Conservation (phyloP, 441 rosid species). For the Gossypium aridum region DNA sequence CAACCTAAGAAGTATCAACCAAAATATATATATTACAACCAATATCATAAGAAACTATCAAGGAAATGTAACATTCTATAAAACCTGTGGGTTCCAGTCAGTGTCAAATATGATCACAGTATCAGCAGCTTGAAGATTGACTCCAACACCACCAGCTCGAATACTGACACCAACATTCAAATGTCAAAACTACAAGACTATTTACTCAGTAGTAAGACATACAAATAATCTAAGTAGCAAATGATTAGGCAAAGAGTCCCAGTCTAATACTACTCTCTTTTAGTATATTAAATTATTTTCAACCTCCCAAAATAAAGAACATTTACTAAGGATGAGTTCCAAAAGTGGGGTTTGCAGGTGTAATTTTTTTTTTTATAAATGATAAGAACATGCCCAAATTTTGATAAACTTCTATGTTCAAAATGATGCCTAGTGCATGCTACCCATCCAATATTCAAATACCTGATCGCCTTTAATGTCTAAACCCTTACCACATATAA, state of each 20-base stretch:
- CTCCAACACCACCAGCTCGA: conserved; percentile 98
- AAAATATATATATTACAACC: background rate
- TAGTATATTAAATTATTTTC: background rate
- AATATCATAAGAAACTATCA: conserved; percentile 9
- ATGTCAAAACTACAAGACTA: conserved; percentile 20
- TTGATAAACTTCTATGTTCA: background rate
- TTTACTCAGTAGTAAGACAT: background rate
- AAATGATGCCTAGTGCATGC: background rate
- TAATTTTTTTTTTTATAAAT: background rate
- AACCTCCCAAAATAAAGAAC: conserved; percentile 8
- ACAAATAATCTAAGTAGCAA: background rate
- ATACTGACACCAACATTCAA: conserved; percentile 44
- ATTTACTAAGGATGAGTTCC: background rate
- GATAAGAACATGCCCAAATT: background rate
- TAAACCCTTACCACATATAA: background rate
- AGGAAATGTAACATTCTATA: conserved; percentile 15
- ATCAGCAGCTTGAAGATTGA: conserved; percentile 97
- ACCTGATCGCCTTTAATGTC: background rate
- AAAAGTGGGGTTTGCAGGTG: background rate
- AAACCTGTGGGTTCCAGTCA: conserved; percentile 97
- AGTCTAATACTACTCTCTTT: background rate
- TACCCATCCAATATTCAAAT: background rate
- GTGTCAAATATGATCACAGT: conserved; percentile 93
- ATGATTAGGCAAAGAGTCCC: background rate
- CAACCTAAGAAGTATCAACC: conserved; percentile 48